phyloP scores from a whole-genome alignment of 768 basidiomycete genomes.

The Pulveroboletus sp. region DNA sequence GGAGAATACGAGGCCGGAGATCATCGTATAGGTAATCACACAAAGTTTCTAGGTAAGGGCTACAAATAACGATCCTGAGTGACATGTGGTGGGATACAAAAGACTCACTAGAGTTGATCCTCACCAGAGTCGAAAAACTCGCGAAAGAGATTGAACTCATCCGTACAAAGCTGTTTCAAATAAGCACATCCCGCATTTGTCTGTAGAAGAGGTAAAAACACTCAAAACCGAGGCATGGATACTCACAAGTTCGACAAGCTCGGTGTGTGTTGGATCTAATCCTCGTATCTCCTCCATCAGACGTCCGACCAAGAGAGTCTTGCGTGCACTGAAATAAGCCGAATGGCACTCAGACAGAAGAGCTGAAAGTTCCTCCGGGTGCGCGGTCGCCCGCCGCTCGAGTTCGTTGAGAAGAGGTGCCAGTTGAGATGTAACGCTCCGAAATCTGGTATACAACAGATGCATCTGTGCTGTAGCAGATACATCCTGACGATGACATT shows the following conservation, averaged over 20 bases:
- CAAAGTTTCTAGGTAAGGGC: conserved; percentile 84
- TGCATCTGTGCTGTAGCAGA: conserved; percentile 79
- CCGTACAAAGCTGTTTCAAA: conserved; percentile 85
- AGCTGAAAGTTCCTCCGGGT: conserved; percentile 82
- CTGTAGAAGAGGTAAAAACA: conserved; percentile 36
- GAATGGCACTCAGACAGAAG: conserved; percentile 84
- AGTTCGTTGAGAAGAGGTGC: conserved; percentile 82
- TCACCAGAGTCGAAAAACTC: conserved; percentile 88
- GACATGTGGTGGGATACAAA: conserved; percentile 6
- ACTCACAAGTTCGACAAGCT: conserved; percentile 83
- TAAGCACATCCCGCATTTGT: conserved; percentile 91
- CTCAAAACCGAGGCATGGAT: neutral
- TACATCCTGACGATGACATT: conserved; percentile 51
- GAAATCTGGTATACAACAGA: conserved; percentile 88
- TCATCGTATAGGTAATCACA: conserved; percentile 97
- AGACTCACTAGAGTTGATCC: conserved; percentile 62
- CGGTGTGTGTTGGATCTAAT: conserved; percentile 74
- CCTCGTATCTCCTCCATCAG: conserved; percentile 80
- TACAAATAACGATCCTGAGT: conserved; percentile 28
- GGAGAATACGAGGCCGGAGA: conserved; percentile 90
- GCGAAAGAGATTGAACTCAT: conserved; percentile 84
- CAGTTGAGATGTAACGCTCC: conserved; percentile 65
- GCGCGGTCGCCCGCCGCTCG: conserved; percentile 68
- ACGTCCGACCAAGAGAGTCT: conserved; percentile 65
- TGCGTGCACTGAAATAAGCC: conserved; percentile 78